A percentile compares a stretch with the other conserved stretches of the same genome.
Conservation (phyloP, 2,329 filamentous ascomycete genomes). For the Cladosporium halotolerans region DNA sequence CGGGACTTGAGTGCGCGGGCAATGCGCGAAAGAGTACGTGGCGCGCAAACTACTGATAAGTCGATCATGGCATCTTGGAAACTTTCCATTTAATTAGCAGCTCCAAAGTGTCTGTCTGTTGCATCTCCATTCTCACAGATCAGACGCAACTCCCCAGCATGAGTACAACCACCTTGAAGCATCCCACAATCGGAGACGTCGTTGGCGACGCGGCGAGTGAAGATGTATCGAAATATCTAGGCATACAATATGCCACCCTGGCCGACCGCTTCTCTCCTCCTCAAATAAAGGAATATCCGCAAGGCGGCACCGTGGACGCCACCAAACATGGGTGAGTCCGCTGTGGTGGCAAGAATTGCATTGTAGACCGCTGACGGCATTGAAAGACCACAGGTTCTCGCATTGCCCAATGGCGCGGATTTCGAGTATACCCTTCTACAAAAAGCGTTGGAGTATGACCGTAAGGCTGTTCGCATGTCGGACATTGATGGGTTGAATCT, state of each 20-base stretch:
- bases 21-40: no score
- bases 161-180: conserved; percentile 3
- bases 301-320: conserved; percentile 24
- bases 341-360: neutral
- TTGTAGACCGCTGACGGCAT: neutral
- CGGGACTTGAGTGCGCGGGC: neutral
- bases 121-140: neutral
- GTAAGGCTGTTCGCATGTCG: conserved; percentile 28
- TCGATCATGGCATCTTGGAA: neutral
- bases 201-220: conserved; percentile 17
- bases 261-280: conserved; percentile 33
- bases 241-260: conserved; percentile 35
- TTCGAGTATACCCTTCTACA: conserved; percentile 46
- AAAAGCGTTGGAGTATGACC: conserved; percentile 36
- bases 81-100: neutral
- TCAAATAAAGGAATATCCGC: conserved; percentile 26
- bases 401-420: conserved; percentile 36
- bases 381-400: conserved; percentile 35
- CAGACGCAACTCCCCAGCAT: neutral
- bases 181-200: conserved; percentile 22
- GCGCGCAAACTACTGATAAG: no score
- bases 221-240: conserved; percentile 31
- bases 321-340: conserved; percentile 30
- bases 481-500: conserved; percentile 48
- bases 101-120: neutral